phyloP scores from a whole-genome alignment of 148 eudicot genomes.

The Fagopyrum homotropicum region DNA sequence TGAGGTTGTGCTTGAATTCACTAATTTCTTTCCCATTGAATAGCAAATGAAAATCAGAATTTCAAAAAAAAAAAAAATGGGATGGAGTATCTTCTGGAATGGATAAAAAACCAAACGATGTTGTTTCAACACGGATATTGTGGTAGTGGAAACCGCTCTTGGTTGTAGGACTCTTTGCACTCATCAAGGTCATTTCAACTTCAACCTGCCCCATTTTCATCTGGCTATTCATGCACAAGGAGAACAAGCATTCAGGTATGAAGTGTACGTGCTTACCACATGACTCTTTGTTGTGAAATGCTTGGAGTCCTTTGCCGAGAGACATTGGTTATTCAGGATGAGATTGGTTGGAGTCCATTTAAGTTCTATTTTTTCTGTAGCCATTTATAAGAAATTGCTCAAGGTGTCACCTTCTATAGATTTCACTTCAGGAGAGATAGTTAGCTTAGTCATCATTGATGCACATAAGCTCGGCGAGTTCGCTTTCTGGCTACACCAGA shows the following conservation, averaged over 20 bases:
- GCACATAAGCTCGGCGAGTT: conserved; percentile 51
- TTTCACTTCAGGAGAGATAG: conserved; percentile 42
- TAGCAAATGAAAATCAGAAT: no score
- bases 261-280: conserved; percentile 28
- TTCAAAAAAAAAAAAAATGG: no score
- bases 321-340: conserved; percentile 47
- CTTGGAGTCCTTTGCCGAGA: conserved; percentile 48
- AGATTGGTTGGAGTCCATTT: no score
- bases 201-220: conserved; percentile 47
- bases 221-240: conserved; percentile 36
- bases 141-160: conserved; percentile 42
- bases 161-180: conserved; percentile 41
- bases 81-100: no score
- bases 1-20: no score
- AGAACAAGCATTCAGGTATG: conserved; percentile 24
- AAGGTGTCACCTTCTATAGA: conserved; percentile 35
- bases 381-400: conserved; percentile 48
- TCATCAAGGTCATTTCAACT: conserved; percentile 36
- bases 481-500: conserved; percentile 51
- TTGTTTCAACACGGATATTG: conserved; percentile 24
- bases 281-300: conserved; percentile 30
- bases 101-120: conserved; percentile 15
- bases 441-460: conserved; percentile 49
- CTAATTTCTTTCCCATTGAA: no score
- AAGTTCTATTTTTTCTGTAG: conserved; percentile 44